phyloP scores from a whole-genome alignment of 108 stramenopile species.

The Craspedostauros australis region DNA sequence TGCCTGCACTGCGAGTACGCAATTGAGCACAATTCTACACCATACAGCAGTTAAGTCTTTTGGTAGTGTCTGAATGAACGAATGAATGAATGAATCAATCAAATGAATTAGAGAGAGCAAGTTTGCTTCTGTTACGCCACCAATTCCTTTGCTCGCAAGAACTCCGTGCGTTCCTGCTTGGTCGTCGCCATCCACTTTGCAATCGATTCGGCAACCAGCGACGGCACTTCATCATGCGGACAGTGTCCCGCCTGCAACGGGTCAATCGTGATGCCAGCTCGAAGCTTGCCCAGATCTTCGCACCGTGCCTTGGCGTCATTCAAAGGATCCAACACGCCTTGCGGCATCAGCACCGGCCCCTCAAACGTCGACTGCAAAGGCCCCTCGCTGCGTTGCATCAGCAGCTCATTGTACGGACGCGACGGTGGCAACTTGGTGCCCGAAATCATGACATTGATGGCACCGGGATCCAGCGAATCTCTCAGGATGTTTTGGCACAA shows the following conservation, averaged over 20 bases:
- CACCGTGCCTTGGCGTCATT: slow-evolving; percentile 42
- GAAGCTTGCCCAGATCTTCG: slow-evolving; percentile 16
- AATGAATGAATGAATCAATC: no score
- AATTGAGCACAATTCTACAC: no score
- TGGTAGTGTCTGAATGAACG: no score
- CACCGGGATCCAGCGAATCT: slow-evolving; percentile 55
- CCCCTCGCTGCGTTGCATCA: no score
- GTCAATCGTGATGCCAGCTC: slow-evolving; percentile 22
- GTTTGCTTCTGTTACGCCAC: no score
- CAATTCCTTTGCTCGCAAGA: no score
- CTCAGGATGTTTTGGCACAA: slow-evolving; percentile 32
- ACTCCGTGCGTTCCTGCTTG: not conserved
- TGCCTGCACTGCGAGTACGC: no score
- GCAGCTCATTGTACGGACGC: slow-evolving; percentile 40
- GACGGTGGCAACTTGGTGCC: slow-evolving; percentile 42
- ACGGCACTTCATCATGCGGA: slow-evolving; percentile 46
- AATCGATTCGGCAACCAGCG: slow-evolving; percentile 10
- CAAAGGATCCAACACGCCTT: slow-evolving; percentile 45
- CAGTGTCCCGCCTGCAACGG: slow-evolving; percentile 47
- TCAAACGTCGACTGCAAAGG: slow-evolving; percentile 15
- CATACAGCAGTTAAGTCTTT: no score
- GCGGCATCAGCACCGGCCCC: slow-evolving; percentile 37
- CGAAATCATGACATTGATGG: slow-evolving; percentile 51
- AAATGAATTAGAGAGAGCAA: no score
- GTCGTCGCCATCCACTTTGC: slow-evolving; percentile 22